Evolutionary conservation across 805 yeast species (phyloP).

Genomic region (Candida nemodendra): DNA sequence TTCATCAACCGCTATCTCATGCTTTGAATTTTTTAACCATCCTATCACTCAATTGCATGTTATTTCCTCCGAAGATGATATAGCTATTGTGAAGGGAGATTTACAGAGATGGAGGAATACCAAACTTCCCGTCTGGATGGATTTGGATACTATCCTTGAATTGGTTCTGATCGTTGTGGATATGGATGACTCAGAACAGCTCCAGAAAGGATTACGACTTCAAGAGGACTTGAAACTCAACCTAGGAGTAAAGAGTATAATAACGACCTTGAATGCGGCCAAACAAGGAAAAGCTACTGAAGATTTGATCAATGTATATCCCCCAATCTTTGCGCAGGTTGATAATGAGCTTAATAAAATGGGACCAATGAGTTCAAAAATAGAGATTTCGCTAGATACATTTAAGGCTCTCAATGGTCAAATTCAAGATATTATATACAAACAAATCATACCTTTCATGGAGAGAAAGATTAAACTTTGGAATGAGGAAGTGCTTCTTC

Average conservation of each 20-base stretch:
- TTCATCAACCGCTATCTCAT: slow-evolving; percentile 58
- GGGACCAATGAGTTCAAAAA: slow-evolving; percentile 1
- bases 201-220: slow-evolving; percentile 35
- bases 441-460: slow-evolving; percentile 76
- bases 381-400: slow-evolving; percentile 17
- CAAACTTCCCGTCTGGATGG: slow-evolving; percentile 60
- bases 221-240: slow-evolving; percentile 32
- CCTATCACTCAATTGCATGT: slow-evolving; percentile 77
- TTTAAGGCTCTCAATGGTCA: slow-evolving; percentile 34
- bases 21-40: slow-evolving; percentile 85
- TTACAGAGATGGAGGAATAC: slow-evolving; percentile 51
- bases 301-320: slow-evolving; percentile 16
- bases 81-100: slow-evolving; percentile 56
- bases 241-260: slow-evolving; percentile 20
- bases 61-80: slow-evolving; percentile 52
- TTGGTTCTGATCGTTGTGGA: slow-evolving; percentile 52
- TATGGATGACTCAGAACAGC: slow-evolving; percentile 41
- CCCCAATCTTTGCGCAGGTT: slow-evolving; percentile 38
- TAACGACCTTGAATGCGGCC: slow-evolving; percentile 16
- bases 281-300: slow-evolving; percentile 4
- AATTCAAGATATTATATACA: slow-evolving; percentile 47
- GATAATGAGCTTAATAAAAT: slow-evolving; percentile 43
- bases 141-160: slow-evolving; percentile 59
- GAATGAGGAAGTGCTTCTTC: slow-evolving; percentile 80
- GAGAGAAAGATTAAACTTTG: slow-evolving; percentile 74